Conservation (phyloP, 2,329 filamentous ascomycete genomes). For the Trichophyton benhamiae region DNA sequence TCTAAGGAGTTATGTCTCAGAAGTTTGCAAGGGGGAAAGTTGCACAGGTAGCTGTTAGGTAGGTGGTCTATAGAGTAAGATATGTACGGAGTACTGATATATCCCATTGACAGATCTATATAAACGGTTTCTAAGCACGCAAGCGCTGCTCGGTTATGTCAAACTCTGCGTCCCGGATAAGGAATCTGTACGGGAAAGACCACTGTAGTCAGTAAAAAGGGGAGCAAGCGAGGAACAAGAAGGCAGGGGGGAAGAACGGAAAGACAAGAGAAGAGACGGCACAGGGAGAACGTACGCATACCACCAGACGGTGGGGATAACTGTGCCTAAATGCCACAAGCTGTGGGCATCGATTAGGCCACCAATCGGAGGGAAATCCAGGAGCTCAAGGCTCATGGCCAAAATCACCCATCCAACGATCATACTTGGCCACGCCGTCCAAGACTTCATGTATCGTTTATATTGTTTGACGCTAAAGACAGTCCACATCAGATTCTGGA, state of each 20-base stretch:
- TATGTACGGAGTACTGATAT: background rate
- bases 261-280: background rate
- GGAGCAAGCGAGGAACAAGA: background rate
- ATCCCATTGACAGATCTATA: background rate
- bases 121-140: conserved; percentile 46
- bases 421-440: conserved; percentile 81
- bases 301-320: conserved; percentile 76
- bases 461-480: conserved; percentile 70
- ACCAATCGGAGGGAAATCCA: conserved; percentile 79
- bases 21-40: background rate
- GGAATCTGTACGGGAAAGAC: conserved; percentile 48
- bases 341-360: conserved; percentile 86
- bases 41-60: background rate
- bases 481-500: conserved; percentile 76
- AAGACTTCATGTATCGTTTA: conserved; percentile 52
- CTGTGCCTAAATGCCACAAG: conserved; percentile 90
- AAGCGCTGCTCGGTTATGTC: conserved; percentile 62
- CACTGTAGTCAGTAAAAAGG: background rate
- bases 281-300: conserved; percentile 61
- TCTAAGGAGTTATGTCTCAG: too few relatives aligned
- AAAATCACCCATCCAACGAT: conserved; percentile 85
- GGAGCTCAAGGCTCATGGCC: conserved; percentile 88
- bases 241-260: conserved; percentile 2
- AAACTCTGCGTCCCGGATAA: conserved; percentile 73
- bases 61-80: background rate